These are phyloP conservation scores for Neurospora terricola DNA, from an alignment of 495 filamentous ascomycete species.

Conservation along the genomic window DNA sequence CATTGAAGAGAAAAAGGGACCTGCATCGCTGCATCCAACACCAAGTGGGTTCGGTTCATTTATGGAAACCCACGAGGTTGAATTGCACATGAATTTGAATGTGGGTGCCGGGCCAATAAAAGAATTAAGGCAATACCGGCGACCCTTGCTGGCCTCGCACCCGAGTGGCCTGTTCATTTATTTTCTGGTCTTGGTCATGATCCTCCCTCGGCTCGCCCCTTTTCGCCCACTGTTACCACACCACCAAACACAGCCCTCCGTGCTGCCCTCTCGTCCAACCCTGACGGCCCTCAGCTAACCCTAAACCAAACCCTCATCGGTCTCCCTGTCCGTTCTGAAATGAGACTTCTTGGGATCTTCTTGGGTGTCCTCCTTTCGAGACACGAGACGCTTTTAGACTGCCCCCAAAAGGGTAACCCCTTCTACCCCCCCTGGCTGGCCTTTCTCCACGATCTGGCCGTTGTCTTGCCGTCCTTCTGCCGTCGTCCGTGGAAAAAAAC, in stretches of 20 bases:
- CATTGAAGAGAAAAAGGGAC: background rate
- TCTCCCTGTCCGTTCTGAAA: background rate
- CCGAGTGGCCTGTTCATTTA: background rate
- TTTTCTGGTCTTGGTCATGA: background rate
- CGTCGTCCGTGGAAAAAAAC: background rate
- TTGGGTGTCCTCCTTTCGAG: background rate
- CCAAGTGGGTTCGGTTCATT: background rate
- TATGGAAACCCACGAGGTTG: background rate
- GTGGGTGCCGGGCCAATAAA: background rate
- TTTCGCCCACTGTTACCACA: background rate
- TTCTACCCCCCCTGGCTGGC: background rate
- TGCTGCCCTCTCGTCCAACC: background rate
- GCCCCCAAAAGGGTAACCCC: background rate
- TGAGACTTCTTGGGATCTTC: background rate
- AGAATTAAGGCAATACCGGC: background rate
- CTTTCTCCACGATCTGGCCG: background rate
- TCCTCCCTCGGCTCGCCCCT: background rate
- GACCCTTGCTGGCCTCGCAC: background rate
- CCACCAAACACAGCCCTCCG: too few species aligned
- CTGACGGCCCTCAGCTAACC: background rate
- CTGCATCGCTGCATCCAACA: background rate
- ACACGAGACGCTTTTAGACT: background rate
- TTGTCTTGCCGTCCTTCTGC: background rate
- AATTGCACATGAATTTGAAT: background rate
- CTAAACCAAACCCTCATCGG: background rate